A percentile compares a stretch with the other conserved stretches of the same genome.
These are phyloP conservation scores for Chlorella sorokiniana DNA, from an alignment of 139 green algal genomes.

Conservation along the genomic window DNA sequence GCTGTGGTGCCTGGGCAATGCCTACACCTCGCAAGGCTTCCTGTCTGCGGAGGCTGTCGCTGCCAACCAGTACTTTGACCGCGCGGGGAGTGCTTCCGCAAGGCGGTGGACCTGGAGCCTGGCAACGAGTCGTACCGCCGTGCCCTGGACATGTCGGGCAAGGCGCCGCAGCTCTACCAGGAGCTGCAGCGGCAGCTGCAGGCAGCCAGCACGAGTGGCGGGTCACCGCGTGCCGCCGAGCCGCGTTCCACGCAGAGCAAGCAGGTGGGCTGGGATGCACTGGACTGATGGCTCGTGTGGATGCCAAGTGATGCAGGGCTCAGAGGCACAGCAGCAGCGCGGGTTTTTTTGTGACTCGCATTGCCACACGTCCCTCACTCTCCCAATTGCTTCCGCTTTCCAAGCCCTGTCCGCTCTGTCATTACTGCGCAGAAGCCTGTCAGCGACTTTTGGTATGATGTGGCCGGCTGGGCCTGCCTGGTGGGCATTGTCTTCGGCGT, in stretches of 20 bases:
- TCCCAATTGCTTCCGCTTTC: no score
- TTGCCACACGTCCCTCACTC: no score
- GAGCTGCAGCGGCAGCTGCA: slow-evolving; percentile 88
- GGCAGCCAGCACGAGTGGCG: slow-evolving; percentile 10
- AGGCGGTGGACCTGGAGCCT: slow-evolving; percentile 78
- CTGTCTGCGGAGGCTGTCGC: slow-evolving; percentile 24
- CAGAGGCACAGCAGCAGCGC: no score
- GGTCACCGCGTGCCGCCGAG: neutral
- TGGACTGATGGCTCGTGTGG: no score
- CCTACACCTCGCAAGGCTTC: slow-evolving; percentile 80
- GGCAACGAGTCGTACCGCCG: slow-evolving; percentile 93
- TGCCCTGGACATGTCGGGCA: slow-evolving; percentile 92
- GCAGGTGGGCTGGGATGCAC: neutral
- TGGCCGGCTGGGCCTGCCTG: slow-evolving; percentile 82
- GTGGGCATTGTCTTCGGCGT: slow-evolving; percentile 1
- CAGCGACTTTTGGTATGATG: slow-evolving; percentile 83
- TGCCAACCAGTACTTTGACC: slow-evolving; percentile 79
- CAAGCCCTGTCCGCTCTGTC: neutral
- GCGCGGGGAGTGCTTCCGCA: slow-evolving; percentile 82
- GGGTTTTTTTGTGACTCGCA: no score
- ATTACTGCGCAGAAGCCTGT: slow-evolving; percentile 24
- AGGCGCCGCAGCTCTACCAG: slow-evolving; percentile 84
- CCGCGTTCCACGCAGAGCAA: neutral
- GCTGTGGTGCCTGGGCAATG: slow-evolving; percentile 97
- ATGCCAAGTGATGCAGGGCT: no score